Conservation (phyloP, 1,284 basidiomycete species). For the Clitocybe nebularis region DNA sequence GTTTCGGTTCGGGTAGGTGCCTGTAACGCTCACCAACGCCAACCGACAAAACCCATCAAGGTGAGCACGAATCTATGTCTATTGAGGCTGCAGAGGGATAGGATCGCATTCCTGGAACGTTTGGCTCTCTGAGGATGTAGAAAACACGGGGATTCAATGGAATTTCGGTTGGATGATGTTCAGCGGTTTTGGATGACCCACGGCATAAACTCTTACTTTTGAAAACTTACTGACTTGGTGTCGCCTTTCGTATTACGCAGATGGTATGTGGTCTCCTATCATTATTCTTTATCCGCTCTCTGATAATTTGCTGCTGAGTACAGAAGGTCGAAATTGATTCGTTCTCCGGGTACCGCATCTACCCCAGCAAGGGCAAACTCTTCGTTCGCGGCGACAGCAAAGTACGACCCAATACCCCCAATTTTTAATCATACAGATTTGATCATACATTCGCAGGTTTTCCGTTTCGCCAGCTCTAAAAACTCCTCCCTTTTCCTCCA, state of each 20-base stretch:
- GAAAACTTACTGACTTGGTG: slow-evolving; percentile 22
- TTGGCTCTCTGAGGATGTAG: slow-evolving; percentile 19
- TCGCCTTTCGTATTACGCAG: slow-evolving; percentile 20
- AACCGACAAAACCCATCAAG: slow-evolving; percentile 50
- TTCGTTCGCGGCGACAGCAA: slow-evolving; percentile 97
- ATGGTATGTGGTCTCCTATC: slow-evolving; percentile 29
- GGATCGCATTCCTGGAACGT: slow-evolving; percentile 12
- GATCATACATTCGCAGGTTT: slow-evolving; percentile 54
- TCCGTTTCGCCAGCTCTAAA: slow-evolving; percentile 90
- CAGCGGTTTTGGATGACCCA: slow-evolving; percentile 38
- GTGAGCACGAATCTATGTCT: slow-evolving; percentile 41
- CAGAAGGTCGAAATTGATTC: slow-evolving; percentile 98
- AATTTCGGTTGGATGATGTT: slow-evolving; percentile 40
- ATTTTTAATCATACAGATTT: background rate
- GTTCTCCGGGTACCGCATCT: slow-evolving; percentile 95
- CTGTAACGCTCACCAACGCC: slow-evolving; percentile 23
- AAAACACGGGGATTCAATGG: slow-evolving; percentile 19
- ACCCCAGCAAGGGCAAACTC: slow-evolving; percentile 93
- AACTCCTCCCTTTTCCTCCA: slow-evolving; percentile 96
- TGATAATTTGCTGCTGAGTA: slow-evolving; percentile 31
- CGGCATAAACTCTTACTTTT: slow-evolving; percentile 11
- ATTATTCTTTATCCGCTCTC: slow-evolving; percentile 5
- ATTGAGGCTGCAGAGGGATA: slow-evolving; percentile 14
- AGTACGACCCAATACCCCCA: slow-evolving; percentile 46
- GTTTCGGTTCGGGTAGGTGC: slow-evolving; percentile 11